Base-by-base conservation (phyloP, 768 basidiomycete genomes). In the Cyclocybe cylindracea region DNA sequence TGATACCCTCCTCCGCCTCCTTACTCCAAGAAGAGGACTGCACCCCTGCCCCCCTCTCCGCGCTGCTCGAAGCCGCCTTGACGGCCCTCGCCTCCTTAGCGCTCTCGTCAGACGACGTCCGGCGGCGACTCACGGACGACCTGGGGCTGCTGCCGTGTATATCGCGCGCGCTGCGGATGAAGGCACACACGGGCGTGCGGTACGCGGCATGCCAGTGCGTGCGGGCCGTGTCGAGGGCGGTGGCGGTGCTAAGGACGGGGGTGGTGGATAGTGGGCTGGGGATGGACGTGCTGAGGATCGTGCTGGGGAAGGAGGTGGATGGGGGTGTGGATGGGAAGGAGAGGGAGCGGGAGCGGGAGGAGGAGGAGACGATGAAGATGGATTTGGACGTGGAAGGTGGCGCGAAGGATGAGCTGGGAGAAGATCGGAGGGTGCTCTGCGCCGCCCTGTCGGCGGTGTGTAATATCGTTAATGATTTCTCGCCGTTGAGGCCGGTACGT, bases 141-240 rank as follows among this genome's bases (percentile, higher is more conserved):
- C 74, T 80, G 9, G 72, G 72, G 2, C 69, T 92, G 42, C 68
- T 70, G 29, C 69, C 70, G 0, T 57, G 60, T 42, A 61, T 61
- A 31, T 55, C 64, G 10, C 60, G 60, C 16, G 53, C 61, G 5
- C 47, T 62, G 19, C 58, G 56, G 41, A 50, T 74, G 0, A 85
- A 91, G 48, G 78, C 74, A 0, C 80, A 86, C 50, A 74, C 85
- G 11, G 91, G 89, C 1, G 86, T 95, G 3, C 83, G 94, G 5
- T 91, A 89, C 40, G 91, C 91, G 0, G 89, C 91, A 0, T 94
- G 91, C 61, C 94, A 96, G 59, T 89, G 88, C 57, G 78, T 92
- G 1, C 76, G 94, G 11, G 88, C 89, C 0, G 74, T 98, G 36
- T 84, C 85, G 37, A 80, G 96, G 18, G 86, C 85, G 7, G 85